Percentiles rank a stretch among this genome's conserved stretches.
phyloP scores from a whole-genome alignment of 2,329 filamentous ascomycete genomes.

The Alternaria ethzedia region DNA sequence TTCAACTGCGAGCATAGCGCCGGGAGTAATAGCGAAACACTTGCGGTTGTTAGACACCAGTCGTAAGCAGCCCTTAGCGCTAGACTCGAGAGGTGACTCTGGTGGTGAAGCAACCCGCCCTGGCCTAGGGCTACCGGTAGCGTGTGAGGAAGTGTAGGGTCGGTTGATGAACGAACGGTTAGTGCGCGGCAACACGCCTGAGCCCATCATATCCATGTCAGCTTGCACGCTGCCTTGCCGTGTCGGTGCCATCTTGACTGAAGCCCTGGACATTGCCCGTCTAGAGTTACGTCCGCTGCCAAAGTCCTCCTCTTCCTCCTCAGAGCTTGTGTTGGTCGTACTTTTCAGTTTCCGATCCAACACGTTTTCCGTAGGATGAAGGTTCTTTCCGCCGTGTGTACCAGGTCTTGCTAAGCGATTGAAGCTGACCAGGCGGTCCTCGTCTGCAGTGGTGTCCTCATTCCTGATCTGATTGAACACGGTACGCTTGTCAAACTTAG shows the following conservation, averaged over 20 bases:
- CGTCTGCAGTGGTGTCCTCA: conserved; percentile 87
- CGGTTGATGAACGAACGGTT: conserved; percentile 42
- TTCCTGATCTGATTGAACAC: conserved; percentile 92
- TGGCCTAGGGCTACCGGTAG: conserved; percentile 44
- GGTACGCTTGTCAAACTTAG: conserved; percentile 91
- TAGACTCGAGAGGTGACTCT: conserved; percentile 45
- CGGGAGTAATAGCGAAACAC: conserved; percentile 67
- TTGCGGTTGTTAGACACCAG: conserved; percentile 61
- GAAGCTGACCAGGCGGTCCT: conserved; percentile 87
- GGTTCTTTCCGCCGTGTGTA: conserved; percentile 77
- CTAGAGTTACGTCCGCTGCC: conserved; percentile 48
- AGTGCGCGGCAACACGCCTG: conserved; percentile 37
- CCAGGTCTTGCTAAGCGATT: conserved; percentile 68
- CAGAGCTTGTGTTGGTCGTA: conserved; percentile 41
- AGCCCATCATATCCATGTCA: conserved; percentile 42
- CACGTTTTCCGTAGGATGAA: conserved; percentile 91
- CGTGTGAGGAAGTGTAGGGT: conserved; percentile 47
- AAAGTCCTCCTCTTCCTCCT: conserved; percentile 49
- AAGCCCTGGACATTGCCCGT: conserved; percentile 49
- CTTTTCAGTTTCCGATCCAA: conserved; percentile 63
- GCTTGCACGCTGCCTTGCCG: conserved; percentile 51
- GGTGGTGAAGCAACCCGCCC: conserved; percentile 44
- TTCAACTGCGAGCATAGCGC: conserved; percentile 92
- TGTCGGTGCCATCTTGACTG: conserved; percentile 46
- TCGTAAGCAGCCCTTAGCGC: conserved; percentile 51